These are phyloP conservation scores for Pachyrhizus erosus DNA, from an alignment of 306 rosid genomes.

Conservation along the genomic window DNA sequence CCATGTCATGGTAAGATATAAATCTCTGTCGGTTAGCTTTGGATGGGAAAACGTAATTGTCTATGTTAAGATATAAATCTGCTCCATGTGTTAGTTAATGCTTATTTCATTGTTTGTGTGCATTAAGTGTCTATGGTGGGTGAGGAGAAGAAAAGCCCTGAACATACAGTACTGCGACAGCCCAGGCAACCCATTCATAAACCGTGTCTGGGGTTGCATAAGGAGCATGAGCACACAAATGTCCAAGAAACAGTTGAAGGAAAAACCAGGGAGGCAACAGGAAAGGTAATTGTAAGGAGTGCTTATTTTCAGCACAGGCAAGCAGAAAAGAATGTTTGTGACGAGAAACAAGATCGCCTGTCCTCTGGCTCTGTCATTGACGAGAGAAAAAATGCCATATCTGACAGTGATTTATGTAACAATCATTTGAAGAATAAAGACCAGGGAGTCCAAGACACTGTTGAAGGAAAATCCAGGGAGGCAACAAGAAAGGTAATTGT, in stretches of 20 bases:
- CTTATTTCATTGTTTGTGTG: slow-evolving; percentile 48
- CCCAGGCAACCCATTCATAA: slow-evolving; percentile 72
- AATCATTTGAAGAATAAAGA: slow-evolving; percentile 44
- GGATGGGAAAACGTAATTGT: slow-evolving; percentile 25
- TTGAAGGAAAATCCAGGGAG: slow-evolving; percentile 57
- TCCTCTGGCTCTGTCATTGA: slow-evolving; percentile 40
- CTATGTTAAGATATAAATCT: too few species aligned
- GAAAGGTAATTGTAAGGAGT: slow-evolving; percentile 78
- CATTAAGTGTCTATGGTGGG: slow-evolving; percentile 45
- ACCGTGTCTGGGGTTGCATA: slow-evolving; percentile 69
- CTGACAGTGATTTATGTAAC: slow-evolving; percentile 46
- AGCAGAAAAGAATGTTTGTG: slow-evolving; percentile 47
- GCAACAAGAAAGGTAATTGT: slow-evolving; percentile 65
- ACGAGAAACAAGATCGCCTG: slow-evolving; percentile 42
- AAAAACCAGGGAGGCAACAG: slow-evolving; percentile 55
- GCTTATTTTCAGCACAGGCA: slow-evolving; percentile 69
- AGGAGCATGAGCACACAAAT: slow-evolving; percentile 52
- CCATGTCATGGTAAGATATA: slow-evolving; percentile 57
- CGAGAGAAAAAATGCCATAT: slow-evolving; percentile 40
- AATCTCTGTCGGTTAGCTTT: slow-evolving; percentile 34
- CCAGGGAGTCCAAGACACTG: slow-evolving; percentile 37
- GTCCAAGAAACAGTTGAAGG: slow-evolving; percentile 51
- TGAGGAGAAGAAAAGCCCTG: slow-evolving; percentile 48
- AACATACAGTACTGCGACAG: slow-evolving; percentile 61
- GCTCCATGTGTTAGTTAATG: slow-evolving; percentile 32